Evolutionary conservation across 2,329 filamentous ascomycete genomes (phyloP).

Genomic region (Aspergillus sp.): DNA sequence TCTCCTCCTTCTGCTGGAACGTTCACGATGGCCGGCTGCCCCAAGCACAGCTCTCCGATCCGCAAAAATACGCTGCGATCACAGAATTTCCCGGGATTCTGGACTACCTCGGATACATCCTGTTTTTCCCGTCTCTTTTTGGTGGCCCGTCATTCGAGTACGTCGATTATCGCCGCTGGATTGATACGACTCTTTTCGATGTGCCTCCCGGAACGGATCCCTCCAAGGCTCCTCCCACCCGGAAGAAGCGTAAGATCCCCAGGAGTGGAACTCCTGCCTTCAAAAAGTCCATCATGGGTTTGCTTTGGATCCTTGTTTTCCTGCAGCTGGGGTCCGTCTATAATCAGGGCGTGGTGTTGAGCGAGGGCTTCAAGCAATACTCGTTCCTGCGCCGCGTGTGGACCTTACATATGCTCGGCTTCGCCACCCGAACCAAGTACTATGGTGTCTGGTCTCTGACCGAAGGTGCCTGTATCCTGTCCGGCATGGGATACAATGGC

Average conservation of each 20-base stretch:
- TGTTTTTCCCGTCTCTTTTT: slow-evolving; percentile 92
- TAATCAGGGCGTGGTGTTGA: slow-evolving; percentile 61
- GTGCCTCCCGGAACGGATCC: slow-evolving; percentile 78
- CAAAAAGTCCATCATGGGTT: slow-evolving; percentile 69
- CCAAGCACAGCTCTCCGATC: slow-evolving; percentile 75
- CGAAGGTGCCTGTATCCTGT: slow-evolving; percentile 90
- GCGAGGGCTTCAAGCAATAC: slow-evolving; percentile 65
- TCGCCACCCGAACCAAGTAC: slow-evolving; percentile 85
- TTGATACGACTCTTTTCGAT: slow-evolving; percentile 93
- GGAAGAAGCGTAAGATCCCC: slow-evolving; percentile 89
- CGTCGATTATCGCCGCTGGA: slow-evolving; percentile 86
- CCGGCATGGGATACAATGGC: slow-evolving; percentile 91
- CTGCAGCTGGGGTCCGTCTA: slow-evolving; percentile 70
- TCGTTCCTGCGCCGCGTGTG: slow-evolving; percentile 71
- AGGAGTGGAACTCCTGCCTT: slow-evolving; percentile 83
- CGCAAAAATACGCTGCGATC: slow-evolving; percentile 80
- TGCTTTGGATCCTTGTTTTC: slow-evolving; percentile 78
- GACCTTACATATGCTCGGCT: slow-evolving; percentile 77
- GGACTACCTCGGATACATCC: slow-evolving; percentile 84
- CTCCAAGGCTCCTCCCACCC: slow-evolving; percentile 77
- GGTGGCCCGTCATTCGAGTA: slow-evolving; percentile 93
- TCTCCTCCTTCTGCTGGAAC: slow-evolving; percentile 97
- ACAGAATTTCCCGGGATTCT: slow-evolving; percentile 70
- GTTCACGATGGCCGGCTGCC: slow-evolving; percentile 86
- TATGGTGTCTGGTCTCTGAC: slow-evolving; percentile 94